Evolutionary conservation across 345 rosid species (phyloP).

Genomic region (Noccaea caerulescens): DNA sequence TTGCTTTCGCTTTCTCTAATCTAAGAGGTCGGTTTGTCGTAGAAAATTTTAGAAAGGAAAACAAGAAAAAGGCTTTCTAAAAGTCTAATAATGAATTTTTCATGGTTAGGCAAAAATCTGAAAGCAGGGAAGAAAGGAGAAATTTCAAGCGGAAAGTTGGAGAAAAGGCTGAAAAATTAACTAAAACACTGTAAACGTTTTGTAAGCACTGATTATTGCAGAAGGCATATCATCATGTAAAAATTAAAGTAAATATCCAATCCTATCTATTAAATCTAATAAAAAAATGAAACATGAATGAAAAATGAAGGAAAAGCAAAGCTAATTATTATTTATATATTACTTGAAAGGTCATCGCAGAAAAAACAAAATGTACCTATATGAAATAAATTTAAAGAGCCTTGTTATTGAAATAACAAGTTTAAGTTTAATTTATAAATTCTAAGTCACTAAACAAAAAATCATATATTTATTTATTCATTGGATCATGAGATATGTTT

Average conservation of each 20-base stretch:
- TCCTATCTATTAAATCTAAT: not conserved
- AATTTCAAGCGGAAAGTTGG: constrained; percentile 34
- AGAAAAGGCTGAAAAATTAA: constrained; percentile 10
- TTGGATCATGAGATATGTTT: constrained; percentile 15
- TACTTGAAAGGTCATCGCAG: not conserved
- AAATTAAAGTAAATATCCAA: not conserved
- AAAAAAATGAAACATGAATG: not conserved
- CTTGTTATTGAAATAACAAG: no score
- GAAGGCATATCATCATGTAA: not conserved
- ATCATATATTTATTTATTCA: not conserved
- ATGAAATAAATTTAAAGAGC: no score
- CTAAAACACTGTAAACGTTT: not conserved
- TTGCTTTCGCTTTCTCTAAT: constrained; percentile 32
- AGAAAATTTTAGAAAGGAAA: not conserved
- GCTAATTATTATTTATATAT: not conserved
- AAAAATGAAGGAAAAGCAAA: not conserved
- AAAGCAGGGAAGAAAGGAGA: constrained; percentile 1
- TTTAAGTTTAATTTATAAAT: no score
- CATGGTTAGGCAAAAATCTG: constrained; percentile 22
- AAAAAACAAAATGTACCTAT: not conserved
- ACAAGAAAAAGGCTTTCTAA: not conserved
- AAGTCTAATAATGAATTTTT: not conserved
- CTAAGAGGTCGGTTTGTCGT: not conserved
- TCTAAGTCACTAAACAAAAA: no score
- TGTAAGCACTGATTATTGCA: constrained; percentile 16